These are phyloP conservation scores for Plasmodium fragile DNA, from an alignment of 169 alveolate genomes.

Conservation along the genomic window DNA sequence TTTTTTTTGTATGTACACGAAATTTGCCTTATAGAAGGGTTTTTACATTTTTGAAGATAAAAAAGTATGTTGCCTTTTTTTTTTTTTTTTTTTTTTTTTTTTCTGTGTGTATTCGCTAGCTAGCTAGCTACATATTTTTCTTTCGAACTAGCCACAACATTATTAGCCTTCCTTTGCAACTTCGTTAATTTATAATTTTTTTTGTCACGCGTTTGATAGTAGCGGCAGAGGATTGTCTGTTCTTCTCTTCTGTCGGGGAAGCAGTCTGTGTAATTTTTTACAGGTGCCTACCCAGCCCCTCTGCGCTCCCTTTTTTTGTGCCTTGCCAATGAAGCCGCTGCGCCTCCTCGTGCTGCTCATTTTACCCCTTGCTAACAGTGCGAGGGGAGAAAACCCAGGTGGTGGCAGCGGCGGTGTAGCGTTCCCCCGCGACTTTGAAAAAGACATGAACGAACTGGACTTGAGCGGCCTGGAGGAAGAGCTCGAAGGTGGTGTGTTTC, in stretches of 20 bases:
- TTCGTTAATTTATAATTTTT: background rate
- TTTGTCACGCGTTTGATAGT: background rate
- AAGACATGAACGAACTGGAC: constrained; percentile 60
- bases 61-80: background rate
- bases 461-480: constrained; percentile 60
- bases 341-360: background rate
- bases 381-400: background rate
- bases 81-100: no score
- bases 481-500: constrained; percentile 7
- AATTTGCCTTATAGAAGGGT: background rate
- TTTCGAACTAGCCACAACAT: background rate
- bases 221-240: background rate
- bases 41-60: background rate
- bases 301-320: background rate
- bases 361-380: background rate
- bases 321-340: constrained; percentile 29
- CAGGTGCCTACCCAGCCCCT: background rate
- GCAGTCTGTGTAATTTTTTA: background rate
- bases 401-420: background rate
- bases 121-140: background rate
- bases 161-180: background rate
- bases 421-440: constrained; percentile 34
- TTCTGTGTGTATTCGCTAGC: background rate
- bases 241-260: constrained; percentile 7
- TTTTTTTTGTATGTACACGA: constrained; percentile 1